Conservation (phyloP, 352 stramenopile species). For the Globisporangium middletonii region DNA sequence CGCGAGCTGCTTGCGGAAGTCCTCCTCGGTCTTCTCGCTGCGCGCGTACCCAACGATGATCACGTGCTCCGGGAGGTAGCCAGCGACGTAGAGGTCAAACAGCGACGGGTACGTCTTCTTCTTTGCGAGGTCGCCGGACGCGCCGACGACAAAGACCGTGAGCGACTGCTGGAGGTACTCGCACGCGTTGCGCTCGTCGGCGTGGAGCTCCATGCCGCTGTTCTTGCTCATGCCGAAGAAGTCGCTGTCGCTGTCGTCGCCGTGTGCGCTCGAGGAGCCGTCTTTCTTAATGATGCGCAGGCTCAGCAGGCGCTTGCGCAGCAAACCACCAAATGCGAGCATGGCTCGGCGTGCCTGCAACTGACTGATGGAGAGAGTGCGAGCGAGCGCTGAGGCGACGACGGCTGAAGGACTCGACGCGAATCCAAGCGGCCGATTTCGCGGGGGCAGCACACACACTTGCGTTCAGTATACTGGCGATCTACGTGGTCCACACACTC, state of each 20-base stretch:
- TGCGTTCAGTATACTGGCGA: background rate
- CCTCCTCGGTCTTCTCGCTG: slow-evolving; percentile 68
- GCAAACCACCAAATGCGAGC: slow-evolving; percentile 25
- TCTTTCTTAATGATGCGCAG: slow-evolving; percentile 40
- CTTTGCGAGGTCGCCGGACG: slow-evolving; percentile 86
- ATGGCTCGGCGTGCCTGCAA: slow-evolving; percentile 13
- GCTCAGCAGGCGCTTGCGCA: slow-evolving; percentile 33
- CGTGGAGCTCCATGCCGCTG: slow-evolving; percentile 19
- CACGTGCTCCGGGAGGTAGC: slow-evolving; percentile 77
- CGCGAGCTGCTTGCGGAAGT: slow-evolving; percentile 78
- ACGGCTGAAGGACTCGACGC: too few species aligned
- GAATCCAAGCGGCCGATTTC: too few species aligned
- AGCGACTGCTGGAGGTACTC: slow-evolving; percentile 66
- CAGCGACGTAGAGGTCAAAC: slow-evolving; percentile 78
- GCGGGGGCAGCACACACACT: background rate
- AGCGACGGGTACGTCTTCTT: slow-evolving; percentile 92
- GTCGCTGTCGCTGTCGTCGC: slow-evolving; percentile 1
- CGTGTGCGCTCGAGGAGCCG: slow-evolving; percentile 16
- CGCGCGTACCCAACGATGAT: slow-evolving; percentile 86
- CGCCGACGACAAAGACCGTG: slow-evolving; percentile 84
- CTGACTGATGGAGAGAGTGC: background rate
- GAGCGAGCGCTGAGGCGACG: too few species aligned
- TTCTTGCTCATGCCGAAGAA: background rate
- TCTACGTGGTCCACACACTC: background rate
- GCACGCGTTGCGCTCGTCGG: slow-evolving; percentile 52